Conservation (phyloP, 1,139 yeast genomes). For the Protomyces lactucae-debilis region DNA sequence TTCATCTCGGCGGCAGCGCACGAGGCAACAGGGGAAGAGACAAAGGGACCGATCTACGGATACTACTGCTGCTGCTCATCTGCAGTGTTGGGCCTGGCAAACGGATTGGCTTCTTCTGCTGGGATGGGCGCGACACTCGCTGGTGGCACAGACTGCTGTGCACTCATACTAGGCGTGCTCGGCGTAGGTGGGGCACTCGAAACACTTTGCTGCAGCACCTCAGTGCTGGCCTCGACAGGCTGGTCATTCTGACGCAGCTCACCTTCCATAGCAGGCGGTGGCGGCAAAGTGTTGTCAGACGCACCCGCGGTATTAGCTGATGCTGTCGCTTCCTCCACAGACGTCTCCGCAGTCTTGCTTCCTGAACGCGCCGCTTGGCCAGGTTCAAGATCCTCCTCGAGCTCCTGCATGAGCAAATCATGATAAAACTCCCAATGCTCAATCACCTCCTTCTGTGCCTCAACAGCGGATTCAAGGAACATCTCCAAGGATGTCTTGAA, state of each 20-base stretch:
- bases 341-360: not conserved
- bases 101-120: conserved; percentile 22
- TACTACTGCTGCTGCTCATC: not conserved
- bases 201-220: not conserved
- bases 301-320: not conserved
- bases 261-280: not conserved
- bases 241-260: not conserved
- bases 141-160: not conserved
- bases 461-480: conserved; percentile 83
- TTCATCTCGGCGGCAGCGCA: not conserved
- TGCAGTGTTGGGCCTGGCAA: conserved; percentile 1
- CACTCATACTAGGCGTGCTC: not conserved
- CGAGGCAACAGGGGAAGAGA: too few species aligned
- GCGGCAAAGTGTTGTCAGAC: not conserved
- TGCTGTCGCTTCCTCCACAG: not conserved
- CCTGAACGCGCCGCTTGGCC: not conserved
- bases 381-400: conserved; percentile 31
- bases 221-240: not conserved
- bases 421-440: conserved; percentile 35
- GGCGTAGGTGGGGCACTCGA: conserved; percentile 6
- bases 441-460: conserved; percentile 66
- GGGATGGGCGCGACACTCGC: conserved; percentile 6
- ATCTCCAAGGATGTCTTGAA: conserved; percentile 88
- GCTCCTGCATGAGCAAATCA: conserved; percentile 9
- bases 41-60: too few species aligned